Evolutionary conservation across 1,139 yeast species (phyloP).

Genomic region (Pneumocystis oryctolagi): DNA sequence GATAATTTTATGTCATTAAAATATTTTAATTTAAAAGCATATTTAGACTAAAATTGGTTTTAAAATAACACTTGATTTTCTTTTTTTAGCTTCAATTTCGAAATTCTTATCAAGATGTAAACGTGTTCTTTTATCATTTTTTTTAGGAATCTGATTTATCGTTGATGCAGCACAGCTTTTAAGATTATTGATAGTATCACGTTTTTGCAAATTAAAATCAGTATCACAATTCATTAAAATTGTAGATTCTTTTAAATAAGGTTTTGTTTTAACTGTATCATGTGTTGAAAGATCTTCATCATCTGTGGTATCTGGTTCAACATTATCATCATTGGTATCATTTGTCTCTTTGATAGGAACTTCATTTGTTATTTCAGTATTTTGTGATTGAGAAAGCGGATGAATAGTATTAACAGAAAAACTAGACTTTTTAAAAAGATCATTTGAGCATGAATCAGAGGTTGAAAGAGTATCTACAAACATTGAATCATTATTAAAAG

Average conservation of each 20-base stretch:
- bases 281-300: neutral
- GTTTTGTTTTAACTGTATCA: neutral
- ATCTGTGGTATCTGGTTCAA: neutral
- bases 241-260: neutral
- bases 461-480: neutral
- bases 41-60: neutral
- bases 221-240: neutral
- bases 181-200: neutral
- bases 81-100: neutral
- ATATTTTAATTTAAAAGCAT: neutral
- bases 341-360: neutral
- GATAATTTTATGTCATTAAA: neutral
- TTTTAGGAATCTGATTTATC: neutral
- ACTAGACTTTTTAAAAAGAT: neutral
- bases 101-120: neutral
- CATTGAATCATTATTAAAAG: neutral
- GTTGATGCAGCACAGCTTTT: neutral
- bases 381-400: neutral
- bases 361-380: neutral
- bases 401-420: neutral
- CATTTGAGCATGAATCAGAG: neutral
- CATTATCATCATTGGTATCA: neutral
- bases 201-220: neutral
- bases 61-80: neutral
- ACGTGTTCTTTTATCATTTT: neutral